Conservation (phyloP, 2,329 filamentous ascomycete species). For the Gliomastix tumulicola region DNA sequence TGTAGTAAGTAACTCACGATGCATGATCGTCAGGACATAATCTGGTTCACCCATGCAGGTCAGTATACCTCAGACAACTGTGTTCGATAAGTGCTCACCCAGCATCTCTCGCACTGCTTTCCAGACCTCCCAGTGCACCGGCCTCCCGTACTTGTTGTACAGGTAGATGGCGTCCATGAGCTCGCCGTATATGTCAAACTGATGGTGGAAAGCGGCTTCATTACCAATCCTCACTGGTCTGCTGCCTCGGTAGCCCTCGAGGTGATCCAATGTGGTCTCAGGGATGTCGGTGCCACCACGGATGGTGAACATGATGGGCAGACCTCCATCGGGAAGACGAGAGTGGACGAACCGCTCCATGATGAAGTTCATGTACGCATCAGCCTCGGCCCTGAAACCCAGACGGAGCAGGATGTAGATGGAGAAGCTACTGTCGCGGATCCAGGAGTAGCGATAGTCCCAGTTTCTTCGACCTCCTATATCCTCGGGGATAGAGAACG, state of each 20-base stretch:
- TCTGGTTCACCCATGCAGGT: too few relatives aligned
- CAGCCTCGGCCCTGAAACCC: constrained; percentile 68
- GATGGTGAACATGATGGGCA: constrained; percentile 81
- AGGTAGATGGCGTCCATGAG: constrained; percentile 72
- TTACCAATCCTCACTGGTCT: constrained; percentile 71
- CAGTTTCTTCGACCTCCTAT: constrained; percentile 61
- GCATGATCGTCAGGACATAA: constrained; percentile 61
- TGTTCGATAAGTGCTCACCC: too few relatives aligned
- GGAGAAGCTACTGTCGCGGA: constrained; percentile 70
- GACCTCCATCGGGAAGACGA: constrained; percentile 48
- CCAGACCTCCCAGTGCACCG: constrained; percentile 72
- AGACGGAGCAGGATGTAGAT: constrained; percentile 72
- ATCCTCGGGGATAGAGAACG: constrained; percentile 70
- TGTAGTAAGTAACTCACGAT: constrained; percentile 39
- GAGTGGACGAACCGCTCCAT: constrained; percentile 61
- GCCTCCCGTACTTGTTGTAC: constrained; percentile 74
- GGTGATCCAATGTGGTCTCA: constrained; percentile 59
- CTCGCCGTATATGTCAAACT: constrained; percentile 76
- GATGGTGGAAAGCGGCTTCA: constrained; percentile 67
- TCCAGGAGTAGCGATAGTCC: constrained; percentile 75
- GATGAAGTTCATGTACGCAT: constrained; percentile 74
- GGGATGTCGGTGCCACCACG: constrained; percentile 68
- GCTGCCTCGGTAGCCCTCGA: constrained; percentile 67
- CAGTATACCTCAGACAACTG: constrained; percentile 1
- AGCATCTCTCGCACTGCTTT: constrained; percentile 61